Base-by-base conservation (phyloP, 2,329 filamentous ascomycete species). In the Ophiostoma himal-ulmi region DNA sequence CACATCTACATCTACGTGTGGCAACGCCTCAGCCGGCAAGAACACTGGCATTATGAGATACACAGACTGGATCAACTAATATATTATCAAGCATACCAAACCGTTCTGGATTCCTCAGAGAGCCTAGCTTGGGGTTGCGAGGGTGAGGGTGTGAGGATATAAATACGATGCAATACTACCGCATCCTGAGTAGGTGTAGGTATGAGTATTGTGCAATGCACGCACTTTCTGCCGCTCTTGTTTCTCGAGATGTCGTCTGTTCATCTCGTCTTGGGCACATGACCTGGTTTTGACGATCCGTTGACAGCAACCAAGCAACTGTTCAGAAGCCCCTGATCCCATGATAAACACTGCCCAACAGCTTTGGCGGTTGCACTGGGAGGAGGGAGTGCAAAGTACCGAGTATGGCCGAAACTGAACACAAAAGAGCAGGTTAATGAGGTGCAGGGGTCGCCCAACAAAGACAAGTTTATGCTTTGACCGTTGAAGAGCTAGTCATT, bases 81-180 rank as follows among this genome's bases (percentile, higher is more conserved):
- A 39, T 37, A 17, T 14, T 17, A 44, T 17, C 20, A 48, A n/a
- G 17, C 44, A 48, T 3, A 11, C 37, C 37, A 39, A 20, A 22
- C 52, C 22, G 48, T 54, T 7, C 48, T 13, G 7, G n/a, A 13
- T 57, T 57, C 52, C 52, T 26, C 14, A 26, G 13, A 22, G n/a
- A 57, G 52, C 52, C 48, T 57, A 57, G 52, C 44, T 48, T 17
- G 20, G 26, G 57, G 57, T 26, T 62, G 26, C 30, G 54, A 60
- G 57, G 54, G 57, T 60, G 54, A 60, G 57, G 54, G 57, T 36
- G 57, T 62, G 57, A 6, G 26, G 26, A 62, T 62, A 62, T 11
- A 62, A 22, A 17, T 26, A 22, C 20, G 11, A 20, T 62, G 54
- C 54, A 60, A 30, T 60, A 11, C 10, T 54, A 22, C 48, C 11